Percentiles rank a stretch among this genome's conserved stretches.
Evolutionary conservation across 768 basidiomycete species (phyloP).

Genomic region (Coprinellus aureogranulatus): DNA sequence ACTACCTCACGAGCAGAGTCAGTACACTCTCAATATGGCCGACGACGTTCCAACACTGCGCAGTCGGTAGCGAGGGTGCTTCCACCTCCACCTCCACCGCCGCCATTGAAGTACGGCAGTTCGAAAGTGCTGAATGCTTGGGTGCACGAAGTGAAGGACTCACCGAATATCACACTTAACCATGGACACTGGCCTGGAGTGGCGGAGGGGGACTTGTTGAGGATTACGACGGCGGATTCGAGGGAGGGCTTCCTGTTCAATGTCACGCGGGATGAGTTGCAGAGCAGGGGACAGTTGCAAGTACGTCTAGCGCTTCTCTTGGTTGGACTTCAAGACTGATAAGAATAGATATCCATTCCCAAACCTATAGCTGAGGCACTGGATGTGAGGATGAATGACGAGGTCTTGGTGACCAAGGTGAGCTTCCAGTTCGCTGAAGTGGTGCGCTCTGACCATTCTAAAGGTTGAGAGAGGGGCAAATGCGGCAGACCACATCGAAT

Average conservation of each 20-base stretch:
- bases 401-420: conserved; percentile 71
- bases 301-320: conserved; percentile 29
- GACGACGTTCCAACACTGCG: conserved; percentile 72
- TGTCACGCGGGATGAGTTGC: conserved; percentile 63
- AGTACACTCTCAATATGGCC: conserved; percentile 52
- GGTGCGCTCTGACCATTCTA: conserved; percentile 5
- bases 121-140: conserved; percentile 62
- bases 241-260: conserved; percentile 57
- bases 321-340: not conserved
- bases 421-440: conserved; percentile 17
- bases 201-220: conserved; percentile 69
- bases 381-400: conserved; percentile 65
- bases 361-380: conserved; percentile 71
- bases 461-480: conserved; percentile 67
- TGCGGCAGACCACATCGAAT: conserved; percentile 78
- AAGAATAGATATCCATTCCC: conserved; percentile 67
- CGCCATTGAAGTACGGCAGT: conserved; percentile 61
- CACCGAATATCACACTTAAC: conserved; percentile 62
- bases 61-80: conserved; percentile 60
- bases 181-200: conserved; percentile 78
- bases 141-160: conserved; percentile 71
- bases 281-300: conserved; percentile 62
- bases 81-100: conserved; percentile 36
- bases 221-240: conserved; percentile 43
- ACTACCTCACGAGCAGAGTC: conserved; percentile 61